Evolutionary conservation across 1,284 basidiomycete genomes (phyloP), one percentile per base, ranked within the genome.

Genomic region (Exobasidium cylindrosporum): DNA sequence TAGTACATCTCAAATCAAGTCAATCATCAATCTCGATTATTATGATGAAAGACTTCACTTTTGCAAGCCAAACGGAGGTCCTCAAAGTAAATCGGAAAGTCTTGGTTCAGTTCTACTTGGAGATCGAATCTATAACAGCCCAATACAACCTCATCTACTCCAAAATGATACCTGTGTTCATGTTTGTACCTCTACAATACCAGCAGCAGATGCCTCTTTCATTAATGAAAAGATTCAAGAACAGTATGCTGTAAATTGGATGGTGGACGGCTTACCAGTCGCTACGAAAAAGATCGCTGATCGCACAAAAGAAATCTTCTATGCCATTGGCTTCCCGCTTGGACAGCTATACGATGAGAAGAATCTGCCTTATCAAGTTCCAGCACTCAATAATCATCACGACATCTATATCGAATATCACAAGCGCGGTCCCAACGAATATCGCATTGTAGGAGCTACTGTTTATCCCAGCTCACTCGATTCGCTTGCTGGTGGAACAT

Each of bases 51-150:
- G 83, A 47, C 90, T 97, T 70, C 88, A 88, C 67, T 97, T 97
- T 81, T 97, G 95, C 78, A 75, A 85, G 66, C 95, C 95, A 4
- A 82, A 85, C 54, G 87, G 84, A 5, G 91, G 91, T 3, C 87
- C 88, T 1, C 82, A 87, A 75, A 87, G 88, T 71, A 88, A 92
- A 77, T 87, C 90, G 13, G 94, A 96, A 81, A 90, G 88, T 1
- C 83, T 98, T 28, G 95, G 95, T 3, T 92, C 91, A 30, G 93
- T 96, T 66, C 83, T 98, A 14, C 97, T 97, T 73, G 95, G 95
- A 30, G 95, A 98, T 83, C 86, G 95, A 64, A 93, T 98, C 77
- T 92, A 94, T 81, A 88, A 89, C 78, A 92, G 91, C 6, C 89
- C 90, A 1, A 94, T 93, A 75, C 84, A 93, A 70, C 87, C 91